A percentile compares a stretch with the other conserved stretches of the same genome.
Evolutionary conservation across 2,329 filamentous ascomycete species (phyloP).

Genomic region (Aspergillus unguis): DNA sequence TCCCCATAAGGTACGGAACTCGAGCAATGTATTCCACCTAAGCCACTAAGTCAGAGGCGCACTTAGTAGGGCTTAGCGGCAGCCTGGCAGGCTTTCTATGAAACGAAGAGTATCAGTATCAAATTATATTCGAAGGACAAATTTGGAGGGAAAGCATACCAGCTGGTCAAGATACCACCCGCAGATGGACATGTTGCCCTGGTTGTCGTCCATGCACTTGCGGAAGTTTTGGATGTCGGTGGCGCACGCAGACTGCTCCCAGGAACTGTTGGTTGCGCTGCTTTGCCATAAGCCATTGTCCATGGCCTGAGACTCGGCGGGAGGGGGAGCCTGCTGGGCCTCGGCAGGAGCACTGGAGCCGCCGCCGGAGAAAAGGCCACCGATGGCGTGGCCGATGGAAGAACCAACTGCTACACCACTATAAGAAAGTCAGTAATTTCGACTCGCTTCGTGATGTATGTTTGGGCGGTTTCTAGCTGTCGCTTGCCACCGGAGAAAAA

Average conservation of each 20-base stretch:
- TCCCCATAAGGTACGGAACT: not conserved
- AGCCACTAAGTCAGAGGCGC: not conserved
- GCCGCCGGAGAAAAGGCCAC: conserved; percentile 79
- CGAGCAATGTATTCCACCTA: not conserved
- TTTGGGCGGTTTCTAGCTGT: not conserved
- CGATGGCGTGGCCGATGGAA: conserved; percentile 90
- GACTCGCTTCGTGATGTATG: too few relatives aligned
- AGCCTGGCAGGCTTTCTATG: conserved; percentile 74
- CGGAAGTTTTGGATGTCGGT: conserved; percentile 81
- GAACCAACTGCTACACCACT: conserved; percentile 97
- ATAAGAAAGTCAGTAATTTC: conserved; percentile 19
- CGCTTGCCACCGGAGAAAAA: not conserved
- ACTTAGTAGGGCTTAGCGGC: conserved; percentile 67
- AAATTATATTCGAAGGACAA: not conserved
- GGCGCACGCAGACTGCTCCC: conserved; percentile 64
- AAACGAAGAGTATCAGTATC: conserved; percentile 5
- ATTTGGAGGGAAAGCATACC: conserved; percentile 33
- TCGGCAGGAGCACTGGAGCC: conserved; percentile 57
- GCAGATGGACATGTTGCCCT: conserved; percentile 92
- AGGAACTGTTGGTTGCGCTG: conserved; percentile 48
- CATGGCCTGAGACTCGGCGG: conserved; percentile 54
- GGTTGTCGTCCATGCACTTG: conserved; percentile 93
- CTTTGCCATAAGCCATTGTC: conserved; percentile 46
- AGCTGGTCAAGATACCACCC: conserved; percentile 98
- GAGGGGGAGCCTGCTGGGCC: conserved; percentile 42